Percentiles rank a stretch among this genome's conserved stretches.
Conservation (phyloP, 257 asterid genomes). For the Ballota nigra region DNA sequence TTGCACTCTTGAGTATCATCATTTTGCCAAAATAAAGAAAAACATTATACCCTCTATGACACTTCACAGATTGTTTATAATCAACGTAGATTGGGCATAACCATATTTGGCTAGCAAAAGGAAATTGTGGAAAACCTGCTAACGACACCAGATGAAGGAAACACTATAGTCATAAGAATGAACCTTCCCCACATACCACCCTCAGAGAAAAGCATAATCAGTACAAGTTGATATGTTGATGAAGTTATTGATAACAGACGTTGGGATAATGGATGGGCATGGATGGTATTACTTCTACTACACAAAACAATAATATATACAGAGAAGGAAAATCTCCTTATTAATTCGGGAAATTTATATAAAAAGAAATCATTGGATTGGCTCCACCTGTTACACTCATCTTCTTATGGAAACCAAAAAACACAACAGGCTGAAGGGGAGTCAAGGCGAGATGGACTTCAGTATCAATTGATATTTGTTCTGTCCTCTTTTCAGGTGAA, state of each 20-base stretch:
- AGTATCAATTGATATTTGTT: slow-evolving; percentile 80
- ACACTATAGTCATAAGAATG: background rate
- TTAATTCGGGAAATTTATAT: background rate
- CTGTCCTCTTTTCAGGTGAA: slow-evolving; percentile 97
- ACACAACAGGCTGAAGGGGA: slow-evolving; percentile 95
- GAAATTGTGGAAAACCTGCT: background rate
- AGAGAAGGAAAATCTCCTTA: background rate
- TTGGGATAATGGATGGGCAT: slow-evolving; percentile 1
- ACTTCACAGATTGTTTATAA: slow-evolving; percentile 4
- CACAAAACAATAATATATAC: background rate
- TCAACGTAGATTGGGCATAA: background rate
- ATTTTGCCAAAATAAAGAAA: background rate
- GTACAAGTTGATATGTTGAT: background rate
- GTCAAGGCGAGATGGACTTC: slow-evolving; percentile 99
- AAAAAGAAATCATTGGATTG: slow-evolving; percentile 17
- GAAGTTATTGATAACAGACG: background rate
- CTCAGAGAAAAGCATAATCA: background rate
- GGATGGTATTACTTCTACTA: background rate
- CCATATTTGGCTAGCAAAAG: background rate
- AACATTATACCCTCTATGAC: background rate
- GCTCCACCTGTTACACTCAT: slow-evolving; percentile 94
- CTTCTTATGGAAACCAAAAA: slow-evolving; percentile 95
- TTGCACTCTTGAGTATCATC: slow-evolving; percentile 2
- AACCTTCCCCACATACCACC: background rate
- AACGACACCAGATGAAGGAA: background rate